Base-by-base conservation (phyloP, 805 yeast species). In the Starmerella ratchasimensis region DNA sequence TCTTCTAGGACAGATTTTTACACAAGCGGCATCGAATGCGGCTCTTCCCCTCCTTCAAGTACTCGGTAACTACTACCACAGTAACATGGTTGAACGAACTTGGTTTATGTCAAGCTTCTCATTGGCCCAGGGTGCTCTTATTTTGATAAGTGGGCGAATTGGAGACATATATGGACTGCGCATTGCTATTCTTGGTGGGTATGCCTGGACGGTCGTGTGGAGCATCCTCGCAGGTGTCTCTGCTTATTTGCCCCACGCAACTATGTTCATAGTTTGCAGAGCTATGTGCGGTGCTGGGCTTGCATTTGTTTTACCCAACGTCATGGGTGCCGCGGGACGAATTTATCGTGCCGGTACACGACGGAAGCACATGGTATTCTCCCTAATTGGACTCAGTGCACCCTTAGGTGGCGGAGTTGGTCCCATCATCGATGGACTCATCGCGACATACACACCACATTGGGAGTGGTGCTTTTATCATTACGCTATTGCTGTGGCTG, bases 61-160 rank as follows among this genome's bases (percentile, higher is more conserved):
- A 9, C 56, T 65, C 3, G 60, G 60, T 3, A 43, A 43, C 11
- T 37, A 49, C 23, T 63, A 61, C 28, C 47, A 49, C 22, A 47
- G 55, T 18, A 45, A 43, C 2, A 30, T 36, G 20, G 42, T 53
- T 7, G 48, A 52, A 3, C 62, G 62, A 6, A 55, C 61, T 34
- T 76, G 93, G 90, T 71, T 72, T 50, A 66, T 74, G 65, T 82
- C 84, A 1, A 69, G 81, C 1, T 77, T 72, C 52, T 72, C 83
- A 0, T 56, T 80, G 38, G 74, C 81, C 0, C 71, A 76, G 4
- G 88, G 88, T 8, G 75, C 88, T 0, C 74, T 79, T 45, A 78
- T 80, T 35, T 56, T 80, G 21, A 62, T 74, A 3, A 68, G 78
- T 29, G 90, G 90, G 10, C 65, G 75, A 37, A 52, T 77, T 36